Percentiles rank a stretch among this genome's conserved stretches.
phyloP scores from a whole-genome alignment of 129 eudicot species.

The Dittrichia graveolens region DNA sequence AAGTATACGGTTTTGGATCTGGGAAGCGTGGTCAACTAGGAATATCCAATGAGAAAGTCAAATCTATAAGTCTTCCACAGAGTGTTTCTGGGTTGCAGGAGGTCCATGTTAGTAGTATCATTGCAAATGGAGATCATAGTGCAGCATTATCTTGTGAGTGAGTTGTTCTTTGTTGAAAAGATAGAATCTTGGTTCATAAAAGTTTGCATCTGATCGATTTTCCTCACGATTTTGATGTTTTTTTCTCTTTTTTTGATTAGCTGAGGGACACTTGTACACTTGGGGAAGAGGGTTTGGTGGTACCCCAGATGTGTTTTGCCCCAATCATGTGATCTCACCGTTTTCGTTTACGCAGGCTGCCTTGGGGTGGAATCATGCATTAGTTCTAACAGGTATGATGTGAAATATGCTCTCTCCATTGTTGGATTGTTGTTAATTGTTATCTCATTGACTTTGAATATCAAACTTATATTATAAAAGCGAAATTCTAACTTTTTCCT shows the following conservation, averaged over 20 bases:
- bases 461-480: background rate
- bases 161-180: conserved; percentile 2
- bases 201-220: background rate
- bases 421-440: too few relatives aligned
- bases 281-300: conserved; percentile 91
- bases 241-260: conserved; percentile 33
- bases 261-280: conserved; percentile 60
- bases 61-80: conserved; percentile 57
- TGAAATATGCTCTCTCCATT: too few relatives aligned
- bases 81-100: conserved; percentile 52
- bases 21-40: conserved; percentile 95
- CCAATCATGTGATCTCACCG: conserved; percentile 36
- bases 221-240: background rate
- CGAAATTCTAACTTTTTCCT: too few relatives aligned
- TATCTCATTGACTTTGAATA: background rate
- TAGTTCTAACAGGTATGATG: conserved; percentile 37
- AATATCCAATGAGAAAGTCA: conserved; percentile 55
- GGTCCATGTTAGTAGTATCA: conserved; percentile 40
- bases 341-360: conserved; percentile 55
- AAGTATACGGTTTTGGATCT: conserved; percentile 83
- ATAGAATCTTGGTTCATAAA: background rate
- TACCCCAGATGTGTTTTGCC: conserved; percentile 44
- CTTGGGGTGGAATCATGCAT: conserved; percentile 89
- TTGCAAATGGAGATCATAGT: conserved; percentile 94
- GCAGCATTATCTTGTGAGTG: conserved; percentile 79